Evolutionary conservation across 2,329 filamentous ascomycete species (phyloP), one percentile per base, ranked within the genome.

Genomic region (Ciborinia camelliae): DNA sequence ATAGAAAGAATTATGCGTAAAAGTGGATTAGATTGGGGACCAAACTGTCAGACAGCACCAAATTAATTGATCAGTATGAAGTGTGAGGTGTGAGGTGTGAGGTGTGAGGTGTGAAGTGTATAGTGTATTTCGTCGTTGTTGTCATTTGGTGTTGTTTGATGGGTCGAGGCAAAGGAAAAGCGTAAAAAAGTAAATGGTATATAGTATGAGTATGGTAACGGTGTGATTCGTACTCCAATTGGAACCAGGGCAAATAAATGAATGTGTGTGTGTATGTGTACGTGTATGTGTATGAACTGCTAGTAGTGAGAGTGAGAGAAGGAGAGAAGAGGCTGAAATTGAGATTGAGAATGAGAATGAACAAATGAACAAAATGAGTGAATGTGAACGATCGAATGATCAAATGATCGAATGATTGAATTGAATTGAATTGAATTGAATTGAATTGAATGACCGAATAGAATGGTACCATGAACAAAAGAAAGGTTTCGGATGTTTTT

Each of bases 1-100:
- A 62, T 41, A 30, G 60, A 43, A 61, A 30, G 48, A 32, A 55
- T 43, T 52, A 53, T 50, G 59, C 37, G 30, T 32, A 35, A 37
- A 60, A 47, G 57, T 60, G 41, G 57, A 60, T 26, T 37, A 14
- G 8, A 54, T 41, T 52, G 41, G 35, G 52, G 37, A 55, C 41
- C 37, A 41, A 55, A n/a, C n/a, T n/a, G n/a, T 20, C 23, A 55
- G 52, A 20, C 23, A 55, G 52, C 23, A 41, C 26, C 20, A 35
- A 55, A 28, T 41, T 28, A 26, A 28, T 54, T 4, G 18, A 41
- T 41, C 20, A 28, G 15, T 39, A 53, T 37, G 14, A 30, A 30
- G 26, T 50, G 12, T 47, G 43, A 43, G 15, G 18, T 43, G 41
- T 8, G 15, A 23, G 12, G 43, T 47, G 7, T 23, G 28, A 37